Evolutionary conservation across 1,284 basidiomycete genomes (phyloP), one percentile per base, ranked within the genome.

Genomic region (Bjerkandera adusta): DNA sequence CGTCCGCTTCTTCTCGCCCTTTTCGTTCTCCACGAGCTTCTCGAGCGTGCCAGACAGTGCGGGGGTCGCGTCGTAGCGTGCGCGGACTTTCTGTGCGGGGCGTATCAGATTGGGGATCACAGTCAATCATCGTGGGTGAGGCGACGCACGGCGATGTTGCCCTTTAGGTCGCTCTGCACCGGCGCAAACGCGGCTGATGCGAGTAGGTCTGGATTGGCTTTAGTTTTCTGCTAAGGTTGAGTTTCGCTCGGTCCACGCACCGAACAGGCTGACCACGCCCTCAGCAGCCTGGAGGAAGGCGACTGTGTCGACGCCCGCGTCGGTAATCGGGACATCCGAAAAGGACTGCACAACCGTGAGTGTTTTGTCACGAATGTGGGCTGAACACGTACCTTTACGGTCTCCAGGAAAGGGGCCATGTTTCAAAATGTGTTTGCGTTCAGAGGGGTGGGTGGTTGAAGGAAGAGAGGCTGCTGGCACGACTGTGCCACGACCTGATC

Each of bases 261-360:
- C 89, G 65, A 99, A 97, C 57, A 99, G 75, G 56, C 87, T 85
- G 54, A 96, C 88, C 40, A 99, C 77, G 36, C 92, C 94, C 57
- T 92, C 81, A 3, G 90, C 79, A 7, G 97, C 97, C 61, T 97
- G 85, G 53, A 96, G 77, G 73, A 99, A 99, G 36, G 78, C 73
- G 35, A 80, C 66, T 3, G 97, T 98, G 65, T 97, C 85, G 64
- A 99, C 83, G 55, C 96, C 95, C 54, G 76, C 77, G 57, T 92
- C 86, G 52, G 88, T 92, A 60, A 92, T 76, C 27, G 88, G 80
- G 25, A 99, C 96, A 68, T 97, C 89, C 58, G 83, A 83, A 64
- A 92, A 97, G 20, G 90, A 93, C 92, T 96, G 42, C 4, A 26
- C 25, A 7, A 8, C 7, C 2, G 10, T 29, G 22, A 41, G 43